Conservation (phyloP, 331 rosid genomes). For the Pyracantha coccinea region DNA sequence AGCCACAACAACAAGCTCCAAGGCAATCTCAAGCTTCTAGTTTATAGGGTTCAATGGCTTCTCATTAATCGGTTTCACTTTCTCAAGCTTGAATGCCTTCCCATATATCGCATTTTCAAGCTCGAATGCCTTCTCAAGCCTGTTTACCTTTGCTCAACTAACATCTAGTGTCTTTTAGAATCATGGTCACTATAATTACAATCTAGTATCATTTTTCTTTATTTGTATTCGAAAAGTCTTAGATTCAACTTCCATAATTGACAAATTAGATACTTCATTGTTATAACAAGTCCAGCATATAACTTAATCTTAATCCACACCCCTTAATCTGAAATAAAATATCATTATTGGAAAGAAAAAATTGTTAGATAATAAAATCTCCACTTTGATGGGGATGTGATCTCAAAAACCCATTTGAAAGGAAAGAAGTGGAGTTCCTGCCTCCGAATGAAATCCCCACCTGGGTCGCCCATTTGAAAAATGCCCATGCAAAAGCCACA, state of each 20-base stretch:
- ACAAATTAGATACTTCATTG: background rate
- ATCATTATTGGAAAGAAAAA: background rate
- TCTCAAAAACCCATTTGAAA: background rate
- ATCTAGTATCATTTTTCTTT: no score
- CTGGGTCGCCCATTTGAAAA: background rate
- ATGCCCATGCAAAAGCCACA: background rate
- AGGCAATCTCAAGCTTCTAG: no score
- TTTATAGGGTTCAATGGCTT: no score
- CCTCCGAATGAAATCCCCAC: background rate
- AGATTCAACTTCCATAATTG: rapidly evolving
- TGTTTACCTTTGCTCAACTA: no score
- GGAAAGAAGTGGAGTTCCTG: background rate
- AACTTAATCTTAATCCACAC: rapidly evolving
- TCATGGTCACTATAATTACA: no score
- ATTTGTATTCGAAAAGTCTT: background rate
- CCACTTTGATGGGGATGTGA: background rate
- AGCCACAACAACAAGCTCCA: no score
- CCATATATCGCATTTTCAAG: no score
- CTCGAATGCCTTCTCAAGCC: no score
- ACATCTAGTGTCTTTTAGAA: no score
- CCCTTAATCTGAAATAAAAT: no score
- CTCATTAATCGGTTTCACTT: no score
- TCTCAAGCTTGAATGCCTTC: no score
- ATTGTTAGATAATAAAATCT: background rate
- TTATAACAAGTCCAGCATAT: rapidly evolving